These are phyloP conservation scores for Tillandsia fasciculata DNA, from an alignment of 176 grass and related monocot species.

Conservation along the genomic window DNA sequence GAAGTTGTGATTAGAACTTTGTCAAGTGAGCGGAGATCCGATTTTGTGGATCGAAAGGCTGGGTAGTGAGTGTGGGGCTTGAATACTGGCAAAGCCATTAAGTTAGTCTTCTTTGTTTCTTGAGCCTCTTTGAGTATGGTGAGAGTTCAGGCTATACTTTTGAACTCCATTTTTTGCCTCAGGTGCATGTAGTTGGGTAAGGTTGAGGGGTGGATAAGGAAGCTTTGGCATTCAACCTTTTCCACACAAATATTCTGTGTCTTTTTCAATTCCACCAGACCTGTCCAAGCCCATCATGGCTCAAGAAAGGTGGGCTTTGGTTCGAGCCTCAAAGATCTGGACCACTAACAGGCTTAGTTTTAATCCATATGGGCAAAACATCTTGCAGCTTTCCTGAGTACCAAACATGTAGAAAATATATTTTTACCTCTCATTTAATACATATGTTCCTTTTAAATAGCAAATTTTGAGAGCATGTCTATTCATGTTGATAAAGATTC, in stretches of 20 bases:
- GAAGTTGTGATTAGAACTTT: background rate
- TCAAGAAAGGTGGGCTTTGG: background rate
- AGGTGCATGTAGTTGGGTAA: background rate
- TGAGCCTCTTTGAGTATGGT: background rate
- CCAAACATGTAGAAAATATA: too few relatives aligned
- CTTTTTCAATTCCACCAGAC: background rate
- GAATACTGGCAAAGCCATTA: constrained; percentile 51
- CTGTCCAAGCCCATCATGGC: background rate
- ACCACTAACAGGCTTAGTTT: background rate
- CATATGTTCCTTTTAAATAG: too few relatives aligned
- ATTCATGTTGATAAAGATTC: too few relatives aligned
- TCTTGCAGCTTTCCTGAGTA: too few relatives aligned
- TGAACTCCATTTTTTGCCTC: constrained; percentile 1
- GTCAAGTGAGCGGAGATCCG: constrained; percentile 1
- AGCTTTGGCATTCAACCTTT: background rate
- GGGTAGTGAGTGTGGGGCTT: constrained; percentile 30
- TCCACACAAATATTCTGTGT: background rate
- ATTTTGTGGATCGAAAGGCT: constrained; percentile 25
- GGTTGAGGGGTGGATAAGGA: background rate
- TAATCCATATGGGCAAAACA: too few relatives aligned
- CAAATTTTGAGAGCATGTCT: too few relatives aligned
- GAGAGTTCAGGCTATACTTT: background rate
- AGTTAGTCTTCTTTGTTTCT: constrained; percentile 7
- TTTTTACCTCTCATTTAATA: too few relatives aligned
- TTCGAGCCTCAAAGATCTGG: background rate